These are phyloP conservation scores for Aeschynomene evenia DNA, from an alignment of 306 rosid genomes.

Conservation along the genomic window DNA sequence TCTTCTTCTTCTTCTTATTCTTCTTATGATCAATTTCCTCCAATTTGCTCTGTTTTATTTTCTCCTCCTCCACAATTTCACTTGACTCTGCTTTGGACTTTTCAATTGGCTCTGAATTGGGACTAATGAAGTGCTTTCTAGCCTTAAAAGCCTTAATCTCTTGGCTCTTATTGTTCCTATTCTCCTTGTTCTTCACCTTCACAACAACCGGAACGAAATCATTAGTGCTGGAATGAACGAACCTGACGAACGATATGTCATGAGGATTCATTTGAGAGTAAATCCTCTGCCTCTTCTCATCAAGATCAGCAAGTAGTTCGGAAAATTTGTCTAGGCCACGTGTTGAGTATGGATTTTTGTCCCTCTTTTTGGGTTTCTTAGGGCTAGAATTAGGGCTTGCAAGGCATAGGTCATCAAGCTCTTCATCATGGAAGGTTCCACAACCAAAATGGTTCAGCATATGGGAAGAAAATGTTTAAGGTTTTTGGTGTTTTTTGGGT, in stretches of 20 bases:
- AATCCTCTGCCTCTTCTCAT: conserved; percentile 65
- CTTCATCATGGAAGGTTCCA: conserved; percentile 43
- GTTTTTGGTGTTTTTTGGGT: background rate
- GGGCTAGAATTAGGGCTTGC: conserved; percentile 44
- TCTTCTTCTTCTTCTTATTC: conserved; percentile 23
- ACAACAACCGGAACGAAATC: conserved; percentile 78
- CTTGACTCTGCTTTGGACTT: conserved; percentile 7
- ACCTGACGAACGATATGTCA: conserved; percentile 63
- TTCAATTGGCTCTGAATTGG: conserved; percentile 8
- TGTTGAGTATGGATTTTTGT: conserved; percentile 60
- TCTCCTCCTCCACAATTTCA: conserved; percentile 28
- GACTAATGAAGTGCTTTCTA: conserved; percentile 2
- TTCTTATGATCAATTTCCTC: background rate
- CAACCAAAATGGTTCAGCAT: conserved; percentile 60
- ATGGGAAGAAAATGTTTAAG: background rate
- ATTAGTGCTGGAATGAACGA: conserved; percentile 57
- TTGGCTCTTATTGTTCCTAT: conserved; percentile 21
- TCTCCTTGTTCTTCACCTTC: conserved; percentile 51
- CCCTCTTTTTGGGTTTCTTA: conserved; percentile 39
- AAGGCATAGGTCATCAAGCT: conserved; percentile 28
- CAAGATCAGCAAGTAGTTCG: conserved; percentile 71
- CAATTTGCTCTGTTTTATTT: conserved; percentile 13
- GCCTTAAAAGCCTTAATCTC: conserved; percentile 36
- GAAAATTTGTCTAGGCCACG: conserved; percentile 91
- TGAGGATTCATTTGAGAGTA: conserved; percentile 57